Evolutionary conservation across 1,284 basidiomycete species (phyloP).

Genomic region (Malassezia caprae): DNA sequence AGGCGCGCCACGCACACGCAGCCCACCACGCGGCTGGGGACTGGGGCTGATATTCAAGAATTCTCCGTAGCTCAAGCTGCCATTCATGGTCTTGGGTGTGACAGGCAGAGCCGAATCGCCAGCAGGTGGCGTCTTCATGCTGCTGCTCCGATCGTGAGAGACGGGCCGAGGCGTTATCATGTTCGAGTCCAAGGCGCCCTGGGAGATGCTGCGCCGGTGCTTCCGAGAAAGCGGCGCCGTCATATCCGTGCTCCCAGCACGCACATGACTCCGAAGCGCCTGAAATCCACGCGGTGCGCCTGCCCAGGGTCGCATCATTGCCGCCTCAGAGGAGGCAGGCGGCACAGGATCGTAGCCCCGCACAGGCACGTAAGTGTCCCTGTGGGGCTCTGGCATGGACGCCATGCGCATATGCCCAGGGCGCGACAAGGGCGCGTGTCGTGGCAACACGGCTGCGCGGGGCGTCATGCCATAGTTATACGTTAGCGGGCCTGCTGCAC

Average conservation of each 20-base stretch:
- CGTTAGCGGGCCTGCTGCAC: not conserved
- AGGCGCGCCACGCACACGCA: not conserved
- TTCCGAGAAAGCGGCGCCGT: not conserved
- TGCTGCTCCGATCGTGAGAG: constrained; percentile 12
- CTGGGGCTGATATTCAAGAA: constrained; percentile 12
- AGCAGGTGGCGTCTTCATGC: constrained; percentile 10
- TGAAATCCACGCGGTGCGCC: not conserved
- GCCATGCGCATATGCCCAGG: not conserved
- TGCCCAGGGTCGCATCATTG: not conserved
- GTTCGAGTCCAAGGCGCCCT: not conserved
- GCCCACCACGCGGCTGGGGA: constrained; percentile 5
- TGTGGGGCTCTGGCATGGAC: constrained; percentile 8
- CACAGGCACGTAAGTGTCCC: constrained; percentile 7
- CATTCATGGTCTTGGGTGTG: constrained; percentile 13
- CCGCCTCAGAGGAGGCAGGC: not conserved
- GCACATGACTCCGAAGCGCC: constrained; percentile 3
- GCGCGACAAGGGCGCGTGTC: not conserved
- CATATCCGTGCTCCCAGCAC: not conserved
- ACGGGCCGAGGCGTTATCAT: not conserved
- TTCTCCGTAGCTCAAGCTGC: constrained; percentile 8
- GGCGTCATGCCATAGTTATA: constrained; percentile 1
- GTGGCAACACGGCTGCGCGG: not conserved
- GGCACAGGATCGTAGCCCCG: constrained; percentile 9
- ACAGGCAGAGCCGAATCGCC: not conserved
- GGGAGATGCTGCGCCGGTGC: constrained; percentile 11